Evolutionary conservation across 1,284 basidiomycete species (phyloP), one percentile per base, ranked within the genome.

Genomic region (Microbotryum saponariae): DNA sequence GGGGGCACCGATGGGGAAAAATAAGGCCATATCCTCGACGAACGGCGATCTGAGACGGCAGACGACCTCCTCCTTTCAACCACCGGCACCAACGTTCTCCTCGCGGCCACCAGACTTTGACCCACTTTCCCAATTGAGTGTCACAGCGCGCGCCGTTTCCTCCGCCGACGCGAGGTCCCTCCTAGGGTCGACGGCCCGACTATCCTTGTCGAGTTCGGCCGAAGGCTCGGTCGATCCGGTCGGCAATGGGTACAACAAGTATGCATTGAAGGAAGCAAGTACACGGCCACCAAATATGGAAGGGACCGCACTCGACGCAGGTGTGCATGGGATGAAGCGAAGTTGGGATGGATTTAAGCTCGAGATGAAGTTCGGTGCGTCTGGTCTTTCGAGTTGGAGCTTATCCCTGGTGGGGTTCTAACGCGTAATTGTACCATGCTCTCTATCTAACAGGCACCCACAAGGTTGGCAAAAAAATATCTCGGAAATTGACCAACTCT

Each of bases 321-420:
- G 68, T 6, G 59, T 67, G 53, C 68, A 69, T 33, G 68, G 68
- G 7, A 60, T 67, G 58, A 67, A 67, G 51, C 54, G 68, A 10
- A 58, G 54, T 18, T 65, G 58, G 62, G 68, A 67, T 37, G 65
- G 59, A 31, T 69, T 69, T 63, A 69, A 69, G 59, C 54, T 68
- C 42, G 66, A 68, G 7, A 62, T 60, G 57, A 56, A 53, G 53
- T 64, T 68, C 21, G 64, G 61, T 14, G 29, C 53, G 51, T 53
- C 25, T 21, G 25, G 27, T 23, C 12, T 12, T 31, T 18, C 37
- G 37, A 42, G 37, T 42, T 16, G 37, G 6, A 10, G 14, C 4
- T 9, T 42, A 12, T 42, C 12, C 37, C 9, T 42, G 37, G 9
- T 6, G 14, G 16, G 37, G 16, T 42, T 42, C 37, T 42, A 12